Evolutionary conservation across 169 alveolate species (phyloP).

Genomic region (Plasmodium vivax): DNA sequence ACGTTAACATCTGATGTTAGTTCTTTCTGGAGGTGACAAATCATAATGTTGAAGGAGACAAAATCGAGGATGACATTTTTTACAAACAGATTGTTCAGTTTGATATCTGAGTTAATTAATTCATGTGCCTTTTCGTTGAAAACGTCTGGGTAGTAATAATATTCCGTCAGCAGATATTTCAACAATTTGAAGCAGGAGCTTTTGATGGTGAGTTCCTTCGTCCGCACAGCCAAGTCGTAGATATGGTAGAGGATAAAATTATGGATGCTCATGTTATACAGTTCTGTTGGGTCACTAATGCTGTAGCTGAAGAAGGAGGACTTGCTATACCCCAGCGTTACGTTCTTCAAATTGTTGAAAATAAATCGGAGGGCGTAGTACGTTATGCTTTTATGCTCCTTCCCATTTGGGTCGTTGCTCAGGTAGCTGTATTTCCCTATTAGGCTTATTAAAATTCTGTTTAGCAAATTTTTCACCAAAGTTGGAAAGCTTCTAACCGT

Average conservation of each 20-base stretch:
- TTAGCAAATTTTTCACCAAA: conserved; percentile 16
- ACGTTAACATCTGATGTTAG: conserved; percentile 40
- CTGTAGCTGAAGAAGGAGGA: conserved; percentile 17
- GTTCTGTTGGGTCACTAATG: conserved; percentile 37
- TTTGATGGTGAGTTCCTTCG: conserved; percentile 46
- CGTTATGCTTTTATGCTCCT: conserved; percentile 38
- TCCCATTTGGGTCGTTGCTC: not conserved
- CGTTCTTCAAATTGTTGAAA: conserved; percentile 28
- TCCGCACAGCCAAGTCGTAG: conserved; percentile 54
- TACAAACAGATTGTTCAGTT: conserved; percentile 28
- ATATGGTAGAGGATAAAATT: conserved; percentile 66
- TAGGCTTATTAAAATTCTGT: conserved; percentile 35
- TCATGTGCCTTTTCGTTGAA: conserved; percentile 64
- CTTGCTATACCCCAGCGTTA: conserved; percentile 16
- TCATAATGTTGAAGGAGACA: conserved; percentile 69
- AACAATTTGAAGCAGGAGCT: conserved; percentile 63
- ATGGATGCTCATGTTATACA: conserved; percentile 57
- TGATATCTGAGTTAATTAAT: conserved; percentile 64
- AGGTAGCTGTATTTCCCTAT: conserved; percentile 44
- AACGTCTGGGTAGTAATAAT: conserved; percentile 67
- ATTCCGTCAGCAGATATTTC: conserved; percentile 60
- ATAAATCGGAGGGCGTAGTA: conserved; percentile 38
- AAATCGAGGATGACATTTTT: conserved; percentile 70
- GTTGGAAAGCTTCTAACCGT: conserved; percentile 25
- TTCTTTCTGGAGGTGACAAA: conserved; percentile 62